phyloP scores from a whole-genome alignment of 2,329 filamentous ascomycete genomes.

The Colletotrichum shisoi region DNA sequence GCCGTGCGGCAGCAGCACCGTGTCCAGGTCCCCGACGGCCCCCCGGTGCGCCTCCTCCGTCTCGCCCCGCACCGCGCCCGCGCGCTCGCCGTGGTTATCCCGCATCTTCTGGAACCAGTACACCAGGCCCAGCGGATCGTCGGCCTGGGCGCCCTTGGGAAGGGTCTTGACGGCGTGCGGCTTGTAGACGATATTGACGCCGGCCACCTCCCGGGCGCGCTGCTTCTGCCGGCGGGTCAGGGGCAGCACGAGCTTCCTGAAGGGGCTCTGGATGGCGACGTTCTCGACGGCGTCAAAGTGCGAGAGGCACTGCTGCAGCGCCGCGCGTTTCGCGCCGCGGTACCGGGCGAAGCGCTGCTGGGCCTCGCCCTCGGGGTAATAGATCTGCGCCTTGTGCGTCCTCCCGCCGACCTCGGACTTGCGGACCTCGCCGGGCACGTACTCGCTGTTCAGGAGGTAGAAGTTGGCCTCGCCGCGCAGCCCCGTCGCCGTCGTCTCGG shows the following conservation, averaged over 20 bases:
- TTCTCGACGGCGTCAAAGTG: conserved; percentile 52
- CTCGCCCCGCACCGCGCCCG: conserved; percentile 41
- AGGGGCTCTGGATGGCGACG: conserved; percentile 48
- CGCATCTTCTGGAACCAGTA: conserved; percentile 45
- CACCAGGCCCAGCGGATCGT: conserved; percentile 48
- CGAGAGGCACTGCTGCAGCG: conserved; percentile 54
- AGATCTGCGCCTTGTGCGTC: not conserved
- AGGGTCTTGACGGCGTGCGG: conserved; percentile 31
- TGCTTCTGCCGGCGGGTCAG: conserved; percentile 42
- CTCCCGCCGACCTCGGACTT: conserved; percentile 18
- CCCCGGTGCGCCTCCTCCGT: conserved; percentile 41
- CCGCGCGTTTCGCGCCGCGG: conserved; percentile 56
- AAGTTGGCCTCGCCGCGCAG: conserved; percentile 38
- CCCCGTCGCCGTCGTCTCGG: conserved; percentile 32
- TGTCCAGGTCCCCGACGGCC: conserved; percentile 19
- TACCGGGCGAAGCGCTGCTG: conserved; percentile 47
- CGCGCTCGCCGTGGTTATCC: conserved; percentile 41
- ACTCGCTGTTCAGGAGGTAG: conserved; percentile 24
- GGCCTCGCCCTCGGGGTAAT: conserved; percentile 40
- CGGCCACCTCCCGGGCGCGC: conserved; percentile 27
- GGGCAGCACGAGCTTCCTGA: conserved; percentile 51
- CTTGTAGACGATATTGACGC: conserved; percentile 31
- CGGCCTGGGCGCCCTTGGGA: conserved; percentile 38
- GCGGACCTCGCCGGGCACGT: conserved; percentile 39
- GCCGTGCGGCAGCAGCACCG: conserved; percentile 44